A percentile compares a stretch with the other conserved stretches of the same genome.
These are phyloP conservation scores for Picea sitchensis DNA, from an alignment of 75 land plant genomes.

Conservation along the genomic window DNA sequence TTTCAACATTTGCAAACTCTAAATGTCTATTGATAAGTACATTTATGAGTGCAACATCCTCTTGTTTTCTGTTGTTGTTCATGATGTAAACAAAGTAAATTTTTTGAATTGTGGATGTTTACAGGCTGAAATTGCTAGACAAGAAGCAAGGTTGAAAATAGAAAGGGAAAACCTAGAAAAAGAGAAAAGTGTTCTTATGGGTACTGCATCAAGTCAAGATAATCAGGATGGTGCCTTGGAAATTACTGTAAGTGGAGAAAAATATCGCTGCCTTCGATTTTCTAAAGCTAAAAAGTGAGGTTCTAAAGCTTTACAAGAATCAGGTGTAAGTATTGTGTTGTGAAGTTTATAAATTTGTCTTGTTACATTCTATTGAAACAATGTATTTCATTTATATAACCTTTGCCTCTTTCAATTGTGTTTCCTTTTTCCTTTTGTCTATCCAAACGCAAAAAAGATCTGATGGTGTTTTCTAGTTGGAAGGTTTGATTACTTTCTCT, in stretches of 20 bases:
- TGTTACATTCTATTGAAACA: too few relatives aligned
- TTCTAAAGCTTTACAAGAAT: too few relatives aligned
- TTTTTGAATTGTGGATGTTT: background rate
- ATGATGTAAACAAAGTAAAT: background rate
- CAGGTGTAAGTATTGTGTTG: too few relatives aligned
- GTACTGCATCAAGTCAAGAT: conserved; percentile 91
- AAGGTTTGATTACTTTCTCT: too few relatives aligned
- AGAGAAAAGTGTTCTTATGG: conserved; percentile 95
- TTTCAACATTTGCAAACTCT: background rate
- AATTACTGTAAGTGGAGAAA: conserved; percentile 95
- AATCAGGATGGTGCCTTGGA: conserved; percentile 95
- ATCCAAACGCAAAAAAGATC: too few relatives aligned
- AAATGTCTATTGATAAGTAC: background rate
- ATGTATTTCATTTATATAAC: too few relatives aligned
- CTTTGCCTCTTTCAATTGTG: too few relatives aligned
- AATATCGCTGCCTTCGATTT: conserved; percentile 88
- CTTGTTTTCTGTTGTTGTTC: background rate
- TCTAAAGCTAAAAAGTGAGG: conserved; percentile 92
- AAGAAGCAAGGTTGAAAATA: conserved; percentile 85
- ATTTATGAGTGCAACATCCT: background rate
- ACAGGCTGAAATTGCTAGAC: conserved; percentile 89
- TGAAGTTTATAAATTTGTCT: too few relatives aligned
- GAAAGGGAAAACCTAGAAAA: conserved; percentile 92
- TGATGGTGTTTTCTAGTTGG: too few relatives aligned
- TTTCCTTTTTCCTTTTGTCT: too few relatives aligned